Percentiles rank a stretch among this genome's conserved stretches.
phyloP scores from a whole-genome alignment of 495 filamentous ascomycete genomes.

The Parathielavia appendiculata region DNA sequence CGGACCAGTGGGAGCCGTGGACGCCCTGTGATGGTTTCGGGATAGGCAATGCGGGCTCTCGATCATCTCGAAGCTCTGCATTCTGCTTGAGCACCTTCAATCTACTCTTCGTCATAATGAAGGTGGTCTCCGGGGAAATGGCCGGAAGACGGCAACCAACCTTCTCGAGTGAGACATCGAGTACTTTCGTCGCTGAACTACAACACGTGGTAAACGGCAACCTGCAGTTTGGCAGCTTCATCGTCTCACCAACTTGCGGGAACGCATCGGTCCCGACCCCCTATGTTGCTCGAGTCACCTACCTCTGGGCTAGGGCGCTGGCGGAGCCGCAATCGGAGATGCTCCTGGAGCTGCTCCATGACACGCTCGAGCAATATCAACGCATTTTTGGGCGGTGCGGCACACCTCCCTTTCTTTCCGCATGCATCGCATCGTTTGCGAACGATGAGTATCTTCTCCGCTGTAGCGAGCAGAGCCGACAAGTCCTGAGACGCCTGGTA shows the following conservation, averaged over 20 bases:
- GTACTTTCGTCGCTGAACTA: conserved; percentile 9
- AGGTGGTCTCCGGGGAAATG: conserved; percentile 13
- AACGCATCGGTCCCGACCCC: conserved; percentile 24
- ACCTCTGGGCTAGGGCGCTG: conserved; percentile 21
- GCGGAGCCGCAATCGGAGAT: conserved; percentile 11
- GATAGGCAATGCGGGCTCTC: conserved; percentile 25
- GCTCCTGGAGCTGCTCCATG: conserved; percentile 10
- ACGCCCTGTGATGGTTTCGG: conserved; percentile 47
- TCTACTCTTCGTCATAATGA: conserved; percentile 36
- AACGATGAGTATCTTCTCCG: conserved; percentile 4
- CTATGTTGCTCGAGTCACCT: conserved; percentile 22
- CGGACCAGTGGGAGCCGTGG: conserved; percentile 74
- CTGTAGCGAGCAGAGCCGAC: conserved; percentile 2
- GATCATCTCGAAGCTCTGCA: conserved; percentile 47
- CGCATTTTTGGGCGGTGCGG: conserved; percentile 18
- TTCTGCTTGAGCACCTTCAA: conserved; percentile 62
- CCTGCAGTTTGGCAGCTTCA: conserved; percentile 19
- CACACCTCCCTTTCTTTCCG: conserved; percentile 21
- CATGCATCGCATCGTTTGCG: conserved; percentile 17
- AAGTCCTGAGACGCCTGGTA: conserved; percentile 2
- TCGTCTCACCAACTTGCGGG: conserved; percentile 5
- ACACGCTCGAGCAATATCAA: conserved; percentile 24
- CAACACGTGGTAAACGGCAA: conserved; percentile 16
- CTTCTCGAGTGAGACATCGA: not conserved
- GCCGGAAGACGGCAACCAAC: conserved; percentile 3